Evolutionary conservation across 2,329 filamentous ascomycete genomes (phyloP), one percentile per base, ranked within the genome.

Genomic region (Aspergillus aculeatus): DNA sequence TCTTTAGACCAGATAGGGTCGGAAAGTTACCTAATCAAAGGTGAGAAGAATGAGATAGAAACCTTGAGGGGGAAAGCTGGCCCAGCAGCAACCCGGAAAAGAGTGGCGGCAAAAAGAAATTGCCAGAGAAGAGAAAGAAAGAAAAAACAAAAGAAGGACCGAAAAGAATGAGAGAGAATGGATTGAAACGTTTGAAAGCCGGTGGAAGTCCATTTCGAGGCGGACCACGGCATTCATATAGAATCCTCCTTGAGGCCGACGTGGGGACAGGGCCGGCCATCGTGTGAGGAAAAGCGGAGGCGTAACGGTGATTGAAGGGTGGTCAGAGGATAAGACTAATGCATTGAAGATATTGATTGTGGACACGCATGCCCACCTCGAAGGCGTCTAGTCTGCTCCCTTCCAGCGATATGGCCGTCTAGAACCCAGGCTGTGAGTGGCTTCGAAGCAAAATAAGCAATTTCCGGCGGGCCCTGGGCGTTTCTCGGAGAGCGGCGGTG

Each of bases 71-170:
- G 56, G 52, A 26, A 58, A 50, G 60, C 63, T 50, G 63, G 23
- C 51, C 61, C 61, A 63, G 61, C 59, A 63, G 59, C 61, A 62
- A 55, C 56, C 61, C 58, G 54, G 51, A 56, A 64, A 38, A 56
- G 58, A 59, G 57, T 52, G 54, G 48, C 58, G 58, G 58, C 56
- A 53, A 59, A 56, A 59, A 35, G 31, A 50, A 50, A 35, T 23
- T 41, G 16, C 26, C 26, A 23, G 48, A 54, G 48, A 19, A 7
- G 38, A 48, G 47, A 55, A 44, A 1, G 16, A 44, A 44, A 44
- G 55, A 61, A 47, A 48, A 48, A 55, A 54, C 31, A 38, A 57
- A 58, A 47, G 35, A 61, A 38, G n/a, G 38, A 41, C 61, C 32
- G 53, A 55, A 55, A 48, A 44, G 19, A 47, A 48, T 24, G 59